Evolutionary conservation across 2,329 filamentous ascomycete species (phyloP), one percentile per base, ranked within the genome.

Genomic region (Mycosphaerella arachidis): DNA sequence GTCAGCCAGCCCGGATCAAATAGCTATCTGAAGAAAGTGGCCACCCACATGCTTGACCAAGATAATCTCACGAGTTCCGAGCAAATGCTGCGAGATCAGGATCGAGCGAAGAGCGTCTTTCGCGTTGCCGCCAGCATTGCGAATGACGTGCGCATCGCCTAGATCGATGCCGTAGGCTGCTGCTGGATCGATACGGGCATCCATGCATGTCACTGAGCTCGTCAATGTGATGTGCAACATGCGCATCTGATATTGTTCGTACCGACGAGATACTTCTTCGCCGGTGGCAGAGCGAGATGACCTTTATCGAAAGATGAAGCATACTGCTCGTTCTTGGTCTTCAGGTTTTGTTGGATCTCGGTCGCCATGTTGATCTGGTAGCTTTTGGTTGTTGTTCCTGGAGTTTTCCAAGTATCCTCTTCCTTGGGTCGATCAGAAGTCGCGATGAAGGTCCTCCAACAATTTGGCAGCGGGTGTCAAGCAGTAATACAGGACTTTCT

Each of bases 31-130:
- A 43, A 43, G 48, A 4, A 9, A 33, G 24, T 8, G n/a, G 1
- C 13, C 4, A 53, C 51, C 20, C 16, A 53, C 53, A 33, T 56
- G 54, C 77, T 91, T 90, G 68, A 92, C 79, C 27, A 92, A 72
- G 18, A 92, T 73, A 53, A 94, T 86, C 73, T 93, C 90, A 1
- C 82, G 80, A 0, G 90, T 94, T 8, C 87, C 89, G 0, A 94
- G 82, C 7, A 93, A 79, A 72, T 93, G 89, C 75, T 94, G 81
- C 0, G 88, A 92, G 69, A 94, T 91, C 62, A 93, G 74, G 58
- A 94, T 82, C 20, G 85, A 90, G 54, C 90, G 86, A 7, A 92
- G 79, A 0, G 86, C 88, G 58, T 93, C 90, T 40, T 79, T 76
- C 1, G 84, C 86, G 16, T 66, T 71, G 53, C 66, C 70, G 10